A percentile compares a stretch with the other conserved stretches of the same genome.
Evolutionary conservation across 2,329 filamentous ascomycete genomes (phyloP).

Genomic region (Fusarium sp.): DNA sequence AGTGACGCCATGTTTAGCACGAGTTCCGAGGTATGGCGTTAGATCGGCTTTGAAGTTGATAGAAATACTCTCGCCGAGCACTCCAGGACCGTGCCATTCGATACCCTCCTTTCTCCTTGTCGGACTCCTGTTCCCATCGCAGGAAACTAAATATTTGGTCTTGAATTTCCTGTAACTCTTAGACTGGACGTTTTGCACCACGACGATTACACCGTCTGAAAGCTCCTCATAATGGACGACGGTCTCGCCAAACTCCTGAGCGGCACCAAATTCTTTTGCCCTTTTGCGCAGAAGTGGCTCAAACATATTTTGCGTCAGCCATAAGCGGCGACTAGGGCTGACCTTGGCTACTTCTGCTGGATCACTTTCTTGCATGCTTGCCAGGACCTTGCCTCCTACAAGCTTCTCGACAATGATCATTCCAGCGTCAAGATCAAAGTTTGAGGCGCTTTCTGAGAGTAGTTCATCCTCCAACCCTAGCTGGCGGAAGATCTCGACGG

Average conservation of each 20-base stretch:
- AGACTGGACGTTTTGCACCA: background rate
- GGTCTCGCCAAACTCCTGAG: background rate
- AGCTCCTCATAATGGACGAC: background rate
- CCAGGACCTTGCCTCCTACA: background rate
- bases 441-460: background rate
- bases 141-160: background rate
- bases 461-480: background rate
- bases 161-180: background rate
- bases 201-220: background rate
- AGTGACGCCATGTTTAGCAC: background rate
- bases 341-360: background rate
- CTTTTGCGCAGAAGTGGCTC: background rate
- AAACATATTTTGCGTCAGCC: background rate
- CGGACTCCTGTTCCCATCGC: background rate
- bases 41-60: background rate
- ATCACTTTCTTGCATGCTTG: background rate
- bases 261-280: background rate
- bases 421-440: background rate
- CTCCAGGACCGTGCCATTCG: background rate
- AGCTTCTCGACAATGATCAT: background rate
- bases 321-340: background rate
- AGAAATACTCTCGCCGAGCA: background rate
- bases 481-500: background rate
- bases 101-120: background rate
- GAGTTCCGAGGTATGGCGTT: background rate